These are phyloP conservation scores for Hyaloperonospora brassicae DNA, from an alignment of 352 stramenopile species.

Conservation along the genomic window DNA sequence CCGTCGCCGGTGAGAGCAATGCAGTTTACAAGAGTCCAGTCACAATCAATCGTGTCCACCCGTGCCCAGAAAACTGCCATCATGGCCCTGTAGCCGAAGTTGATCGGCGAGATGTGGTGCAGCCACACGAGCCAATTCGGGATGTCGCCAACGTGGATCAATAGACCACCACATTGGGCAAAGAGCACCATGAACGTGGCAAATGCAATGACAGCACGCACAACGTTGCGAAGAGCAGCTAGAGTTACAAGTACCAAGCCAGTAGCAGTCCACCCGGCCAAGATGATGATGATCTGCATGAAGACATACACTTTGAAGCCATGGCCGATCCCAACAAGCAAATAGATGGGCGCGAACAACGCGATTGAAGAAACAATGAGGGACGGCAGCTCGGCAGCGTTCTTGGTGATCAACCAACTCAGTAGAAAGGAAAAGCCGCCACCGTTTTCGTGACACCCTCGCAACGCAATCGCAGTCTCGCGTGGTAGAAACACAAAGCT, in stretches of 20 bases:
- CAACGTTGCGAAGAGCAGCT: constrained; percentile 22
- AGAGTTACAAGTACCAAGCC: constrained; percentile 39
- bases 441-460: constrained; percentile 25
- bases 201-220: constrained; percentile 26
- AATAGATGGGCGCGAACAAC: constrained; percentile 30
- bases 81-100: constrained; percentile 38
- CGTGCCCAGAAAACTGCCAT: constrained; percentile 46
- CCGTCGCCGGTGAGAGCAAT: constrained; percentile 19
- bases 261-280: constrained; percentile 28
- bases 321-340: constrained; percentile 36
- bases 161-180: constrained; percentile 36
- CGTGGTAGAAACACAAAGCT: constrained; percentile 33
- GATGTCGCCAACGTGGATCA: constrained; percentile 35
- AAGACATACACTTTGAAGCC: constrained; percentile 29
- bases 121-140: constrained; percentile 44
- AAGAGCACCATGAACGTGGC: constrained; percentile 33
- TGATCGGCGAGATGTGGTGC: constrained; percentile 38
- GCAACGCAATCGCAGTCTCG: constrained; percentile 36
- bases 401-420: constrained; percentile 46
- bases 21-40: constrained; percentile 19
- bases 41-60: constrained; percentile 30
- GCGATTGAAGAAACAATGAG: constrained; percentile 40
- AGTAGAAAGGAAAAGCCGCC: constrained; percentile 28
- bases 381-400: constrained; percentile 39
- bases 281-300: constrained; percentile 33